Base-by-base conservation (phyloP, 208 protist genomes). In the Acanthamoeba divionensis region DNA sequence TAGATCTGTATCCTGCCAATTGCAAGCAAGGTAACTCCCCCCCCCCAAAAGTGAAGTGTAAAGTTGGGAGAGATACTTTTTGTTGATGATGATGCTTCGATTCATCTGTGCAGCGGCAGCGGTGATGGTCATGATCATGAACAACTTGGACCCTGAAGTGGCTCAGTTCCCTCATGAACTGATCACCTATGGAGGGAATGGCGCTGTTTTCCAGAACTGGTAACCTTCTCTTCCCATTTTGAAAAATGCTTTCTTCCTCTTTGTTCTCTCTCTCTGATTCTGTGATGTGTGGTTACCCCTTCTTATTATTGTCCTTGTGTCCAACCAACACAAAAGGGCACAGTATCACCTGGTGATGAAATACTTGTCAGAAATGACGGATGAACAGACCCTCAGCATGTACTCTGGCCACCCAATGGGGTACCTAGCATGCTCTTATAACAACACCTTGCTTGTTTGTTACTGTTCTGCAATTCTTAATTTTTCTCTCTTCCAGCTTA, bases 111-210 rank as follows among this genome's bases (percentile, higher is more conserved):
- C 89, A 91, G 96, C 96, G 18, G 94, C 94, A 36, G 89, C 95
- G 2, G 97, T 97, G 38, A 97, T 97, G 95, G 29, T 96, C 48
- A 97, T 97, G 96, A 97, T 97, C 66, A 93, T 94, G 91, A 97
- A 97, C 79, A 97, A 97, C 91, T 90, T 97, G 44, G 96, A 97
- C 62, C 57, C 82, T 33, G 63, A 79, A 29, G 95, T 97, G 15
- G 96, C 96, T 18, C 95, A 97, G 94, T 97, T 95, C 79, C 96
- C 96, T 21, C 93, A 97, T 47, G 96, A 97, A 73, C 93, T 97
- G 9, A 95, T 97, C 26, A 97, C 96, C 9, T 97, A 97, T 86
- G 96, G 96, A 48, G 95, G 95, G 18, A 97, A 97, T 91, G 96
- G 96, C 44, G 71, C 71, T 62, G 96, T 97, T 9, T 96, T 97